Evolutionary conservation across 371 early-diverging fungal genomes (phyloP), one percentile per base, ranked within the genome.

Genomic region (Apophysomyces variabilis): DNA sequence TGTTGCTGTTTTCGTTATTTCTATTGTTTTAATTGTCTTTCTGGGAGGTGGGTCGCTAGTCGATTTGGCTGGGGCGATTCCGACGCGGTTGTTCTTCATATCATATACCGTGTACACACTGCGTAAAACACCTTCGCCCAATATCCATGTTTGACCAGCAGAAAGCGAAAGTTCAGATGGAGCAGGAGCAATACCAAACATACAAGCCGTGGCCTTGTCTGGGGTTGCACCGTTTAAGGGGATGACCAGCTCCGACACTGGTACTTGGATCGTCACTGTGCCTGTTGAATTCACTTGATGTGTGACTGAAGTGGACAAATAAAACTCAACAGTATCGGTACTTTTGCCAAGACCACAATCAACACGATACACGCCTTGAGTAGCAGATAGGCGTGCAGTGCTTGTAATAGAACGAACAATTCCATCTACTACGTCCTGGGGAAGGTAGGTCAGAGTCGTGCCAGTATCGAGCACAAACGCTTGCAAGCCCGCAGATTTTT

Each of bases 101-200:
- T 79, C 73, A 57, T 76, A 72, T 0, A 68, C 72, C 6, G 68
- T 47, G 46, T 79, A 79, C 18, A 67, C 63, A 35, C 71, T 69
- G 12, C 73, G 69, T 38, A 79, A 63, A 7, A 72, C 35, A 9
- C 65, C 69, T 62, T 79, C 77, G 26, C 79, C 79, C 14, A 79
- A 50, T 18, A 79, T 61, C 65, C 69, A 75, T 12, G 60, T 57
- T 13, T 47, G 61, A 7, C 44, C 60, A 21, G 45, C 26, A 4
- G 66, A 44, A 12, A 57, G 12, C 5, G 45, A 43, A 9, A 50
- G 54, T 0, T 38, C 41, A n/a, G 45, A 44, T 0, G 35, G 11
- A 9, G 64, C 64, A 60, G 64, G 56, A 5, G 68, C 62, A 26
- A 75, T 75, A 41, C 71, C 78, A 67, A 70, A 73, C 44, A 65